Base-by-base conservation (phyloP, 2,329 filamentous ascomycete genomes). In the Monosporascus sp. region DNA sequence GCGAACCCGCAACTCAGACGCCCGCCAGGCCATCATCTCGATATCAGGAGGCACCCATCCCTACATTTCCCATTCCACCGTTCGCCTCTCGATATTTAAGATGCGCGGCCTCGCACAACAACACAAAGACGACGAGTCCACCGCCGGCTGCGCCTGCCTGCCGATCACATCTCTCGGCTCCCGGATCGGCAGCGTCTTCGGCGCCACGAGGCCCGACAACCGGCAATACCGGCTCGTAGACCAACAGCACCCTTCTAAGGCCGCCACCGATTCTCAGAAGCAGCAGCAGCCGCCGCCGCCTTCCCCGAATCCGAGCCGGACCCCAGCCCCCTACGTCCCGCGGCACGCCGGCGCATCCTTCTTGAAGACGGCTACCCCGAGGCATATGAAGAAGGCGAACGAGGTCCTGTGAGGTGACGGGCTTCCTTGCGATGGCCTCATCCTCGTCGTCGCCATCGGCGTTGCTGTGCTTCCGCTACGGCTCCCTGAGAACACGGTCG, bases 311-410 rank as follows among this genome's bases (percentile, higher is more conserved):
- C 43, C 27, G 35, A 50, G 47, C 14, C 48, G 25, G 24, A 25
- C 14, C 7, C 48, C 48, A n/a, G 18, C 47, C 2, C 53, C 57
- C 11, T 61, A 71, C 55, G 58, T 65, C 9, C 76, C 76, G 3
- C 70, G 63, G n/a, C 69, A 77, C 53, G 74, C 75, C 1, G 70
- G 68, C 1, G 55, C 67, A 5, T 70, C 72, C 5, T 75, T 74
- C 57, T 59, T 78, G 48, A 68, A 62, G 58, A 77, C 72, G 6
- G 68, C 74, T 3, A 74, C 75, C 5, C 61, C 74, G 15, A 61
- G 63, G 43, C 60, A 62, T n/a, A 75, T 75, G 60, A 68, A 60
- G 43, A 65, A 64, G 53, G 66, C 66, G 22, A 74, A 71, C 50
- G 59, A 68, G n/a, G 60, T 70, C 9, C 48, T 69, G 9, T 69